Evolutionary conservation across 805 yeast species (phyloP).

Genomic region (Ogataea philodendri): DNA sequence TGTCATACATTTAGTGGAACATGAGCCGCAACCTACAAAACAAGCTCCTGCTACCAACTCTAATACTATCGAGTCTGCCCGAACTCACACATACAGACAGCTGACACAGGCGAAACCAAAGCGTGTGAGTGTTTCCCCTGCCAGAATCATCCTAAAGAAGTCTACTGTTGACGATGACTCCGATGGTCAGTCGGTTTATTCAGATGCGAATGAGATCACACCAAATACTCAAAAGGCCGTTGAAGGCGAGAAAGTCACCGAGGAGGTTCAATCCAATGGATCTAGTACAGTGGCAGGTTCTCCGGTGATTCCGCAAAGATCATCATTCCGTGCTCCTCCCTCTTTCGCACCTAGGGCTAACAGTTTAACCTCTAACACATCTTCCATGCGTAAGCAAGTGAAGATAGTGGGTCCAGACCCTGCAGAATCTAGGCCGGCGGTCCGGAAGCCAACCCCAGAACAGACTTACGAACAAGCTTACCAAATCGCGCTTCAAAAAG

Average conservation of each 20-base stretch:
- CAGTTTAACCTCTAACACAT: slow-evolving; percentile 22
- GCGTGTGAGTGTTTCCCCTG: slow-evolving; percentile 19
- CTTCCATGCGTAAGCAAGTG: slow-evolving; percentile 26
- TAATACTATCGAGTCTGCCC: slow-evolving; percentile 6
- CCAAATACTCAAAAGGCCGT: slow-evolving; percentile 1
- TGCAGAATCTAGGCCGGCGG: slow-evolving; percentile 7
- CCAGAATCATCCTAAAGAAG: slow-evolving; percentile 23
- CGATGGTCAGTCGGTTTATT: slow-evolving; percentile 24
- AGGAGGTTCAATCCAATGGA: slow-evolving; percentile 21
- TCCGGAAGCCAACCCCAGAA: slow-evolving; percentile 36
- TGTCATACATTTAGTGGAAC: slow-evolving; percentile 4
- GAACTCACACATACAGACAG: slow-evolving; percentile 19
- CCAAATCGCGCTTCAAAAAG: slow-evolving; percentile 54
- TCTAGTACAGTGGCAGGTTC: slow-evolving; percentile 17
- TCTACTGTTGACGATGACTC: slow-evolving; percentile 15
- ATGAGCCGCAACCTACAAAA: too few species aligned
- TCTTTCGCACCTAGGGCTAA: slow-evolving; percentile 15
- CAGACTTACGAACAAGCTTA: slow-evolving; percentile 57
- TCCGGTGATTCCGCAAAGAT: slow-evolving; percentile 19
- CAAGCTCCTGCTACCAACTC: not conserved
- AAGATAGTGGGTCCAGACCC: slow-evolving; percentile 19
- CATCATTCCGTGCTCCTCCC: slow-evolving; percentile 13
- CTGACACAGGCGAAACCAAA: slow-evolving; percentile 15
- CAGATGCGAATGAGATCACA: slow-evolving; percentile 27
- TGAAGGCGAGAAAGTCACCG: slow-evolving; percentile 27